phyloP scores from a whole-genome alignment of 73 alveolate genomes.

The Paramecium sonneborni region DNA sequence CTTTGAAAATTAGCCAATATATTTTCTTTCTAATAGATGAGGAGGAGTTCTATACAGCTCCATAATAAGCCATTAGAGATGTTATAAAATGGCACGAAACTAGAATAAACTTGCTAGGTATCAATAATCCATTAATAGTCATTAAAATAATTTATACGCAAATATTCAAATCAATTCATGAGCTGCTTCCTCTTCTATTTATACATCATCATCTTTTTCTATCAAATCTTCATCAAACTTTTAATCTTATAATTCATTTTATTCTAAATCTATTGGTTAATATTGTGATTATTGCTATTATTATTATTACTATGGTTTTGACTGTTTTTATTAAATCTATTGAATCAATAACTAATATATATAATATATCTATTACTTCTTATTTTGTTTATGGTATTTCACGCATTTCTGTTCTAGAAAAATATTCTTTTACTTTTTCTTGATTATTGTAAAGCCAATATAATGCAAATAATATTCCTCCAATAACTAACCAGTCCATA shows the following conservation, averaged over 20 bases:
- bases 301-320: neutral
- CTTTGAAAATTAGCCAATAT: conserved; percentile 10
- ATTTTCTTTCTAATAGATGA: conserved; percentile 25
- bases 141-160: neutral
- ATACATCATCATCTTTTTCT: conserved; percentile 42
- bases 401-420: neutral
- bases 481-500: neutral
- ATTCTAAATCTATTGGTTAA: conserved; percentile 37
- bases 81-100: conserved; percentile 6
- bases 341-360: neutral
- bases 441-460: conserved; percentile 34
- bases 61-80: conserved; percentile 25
- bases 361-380: neutral
- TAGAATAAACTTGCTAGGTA: conserved; percentile 46
- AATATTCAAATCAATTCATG: conserved; percentile 40
- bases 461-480: neutral
- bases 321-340: neutral
- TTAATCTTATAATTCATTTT: conserved; percentile 29
- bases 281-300: neutral
- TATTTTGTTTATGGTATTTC: conserved; percentile 23
- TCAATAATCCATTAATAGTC: conserved; percentile 14
- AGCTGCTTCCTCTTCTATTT: conserved; percentile 5
- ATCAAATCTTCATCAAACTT: conserved; percentile 48
- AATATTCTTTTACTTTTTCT: conserved; percentile 17
- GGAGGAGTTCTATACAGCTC: neutral